A percentile compares a stretch with the other conserved stretches of the same genome.
Conservation (phyloP, 371 early-diverging fungal genomes). For the Mucor velutinosus region DNA sequence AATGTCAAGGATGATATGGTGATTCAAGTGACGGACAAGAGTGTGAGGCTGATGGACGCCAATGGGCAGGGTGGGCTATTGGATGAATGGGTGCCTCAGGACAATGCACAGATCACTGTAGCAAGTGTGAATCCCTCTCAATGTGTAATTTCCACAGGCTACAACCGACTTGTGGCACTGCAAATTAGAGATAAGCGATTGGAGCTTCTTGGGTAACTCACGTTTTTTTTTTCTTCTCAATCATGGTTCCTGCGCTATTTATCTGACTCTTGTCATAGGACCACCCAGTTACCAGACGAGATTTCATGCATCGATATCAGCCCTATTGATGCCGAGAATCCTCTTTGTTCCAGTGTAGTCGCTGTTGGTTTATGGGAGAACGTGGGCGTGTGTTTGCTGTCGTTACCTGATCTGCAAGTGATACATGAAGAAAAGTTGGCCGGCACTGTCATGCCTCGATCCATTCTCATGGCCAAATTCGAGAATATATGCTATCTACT, state of each 20-base stretch:
- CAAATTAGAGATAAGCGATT: constrained; percentile 49
- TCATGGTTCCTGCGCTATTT: background rate
- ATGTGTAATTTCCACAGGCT: constrained; percentile 68
- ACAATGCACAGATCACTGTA: constrained; percentile 53
- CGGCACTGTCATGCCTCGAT: constrained; percentile 74
- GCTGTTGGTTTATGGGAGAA: constrained; percentile 83
- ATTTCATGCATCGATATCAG: constrained; percentile 78
- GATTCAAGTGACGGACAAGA: constrained; percentile 46
- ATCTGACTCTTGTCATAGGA: constrained; percentile 9
- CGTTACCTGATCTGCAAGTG: constrained; percentile 59
- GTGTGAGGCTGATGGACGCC: constrained; percentile 41
- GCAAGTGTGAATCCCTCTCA: constrained; percentile 65
- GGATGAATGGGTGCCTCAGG: constrained; percentile 60
- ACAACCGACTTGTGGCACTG: constrained; percentile 61
- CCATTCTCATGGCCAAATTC: constrained; percentile 74
- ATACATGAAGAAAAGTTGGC: constrained; percentile 55
- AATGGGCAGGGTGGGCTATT: constrained; percentile 28
- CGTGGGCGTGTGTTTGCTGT: constrained; percentile 64
- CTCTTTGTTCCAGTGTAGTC: constrained; percentile 44
- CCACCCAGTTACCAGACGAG: constrained; percentile 58
- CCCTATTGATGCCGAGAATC: constrained; percentile 43
- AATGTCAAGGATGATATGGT: constrained; percentile 35
- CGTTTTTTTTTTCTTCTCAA: background rate
- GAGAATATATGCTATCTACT: constrained; percentile 76
- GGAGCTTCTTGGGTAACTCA: constrained; percentile 39